Percentiles rank a stretch among this genome's conserved stretches.
phyloP scores from a whole-genome alignment of 257 asterid genomes.

The Rhazya stricta region DNA sequence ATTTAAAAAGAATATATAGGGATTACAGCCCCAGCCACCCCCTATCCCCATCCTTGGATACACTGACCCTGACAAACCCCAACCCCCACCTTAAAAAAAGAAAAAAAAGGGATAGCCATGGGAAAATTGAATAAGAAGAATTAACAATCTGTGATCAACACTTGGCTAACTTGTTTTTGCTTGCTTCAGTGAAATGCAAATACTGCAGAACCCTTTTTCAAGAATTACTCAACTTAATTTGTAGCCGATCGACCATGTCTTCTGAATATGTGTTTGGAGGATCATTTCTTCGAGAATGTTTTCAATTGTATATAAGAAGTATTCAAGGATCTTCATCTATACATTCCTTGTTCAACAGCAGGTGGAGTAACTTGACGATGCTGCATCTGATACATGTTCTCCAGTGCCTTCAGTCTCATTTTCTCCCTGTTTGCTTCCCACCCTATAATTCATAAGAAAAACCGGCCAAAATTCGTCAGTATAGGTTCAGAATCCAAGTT shows the following conservation, averaged over 20 bases:
- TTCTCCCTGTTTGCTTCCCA: constrained; percentile 15
- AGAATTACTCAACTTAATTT: no score
- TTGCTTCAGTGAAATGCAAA: no score
- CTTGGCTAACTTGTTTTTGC: no score
- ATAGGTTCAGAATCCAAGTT: background rate
- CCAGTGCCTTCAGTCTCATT: background rate
- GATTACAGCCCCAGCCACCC: no score
- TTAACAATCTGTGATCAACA: background rate
- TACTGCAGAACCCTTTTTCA: no score
- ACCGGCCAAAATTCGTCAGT: background rate
- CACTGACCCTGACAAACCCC: no score
- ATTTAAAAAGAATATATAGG: no score
- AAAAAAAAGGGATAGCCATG: background rate
- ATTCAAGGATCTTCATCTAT: background rate
- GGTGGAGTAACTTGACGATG: constrained; percentile 8
- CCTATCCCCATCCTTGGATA: no score
- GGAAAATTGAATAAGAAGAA: no score
- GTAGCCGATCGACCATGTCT: background rate
- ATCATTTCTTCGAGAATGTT: no score
- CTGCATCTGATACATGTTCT: background rate
- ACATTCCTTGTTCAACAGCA: constrained; percentile 2
- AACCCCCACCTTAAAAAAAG: background rate
- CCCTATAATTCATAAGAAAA: background rate
- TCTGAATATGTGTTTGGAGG: background rate
- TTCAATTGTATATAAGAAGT: no score